Conservation (phyloP, 2,329 filamentous ascomycete genomes). For the Beauveria medogensis region DNA sequence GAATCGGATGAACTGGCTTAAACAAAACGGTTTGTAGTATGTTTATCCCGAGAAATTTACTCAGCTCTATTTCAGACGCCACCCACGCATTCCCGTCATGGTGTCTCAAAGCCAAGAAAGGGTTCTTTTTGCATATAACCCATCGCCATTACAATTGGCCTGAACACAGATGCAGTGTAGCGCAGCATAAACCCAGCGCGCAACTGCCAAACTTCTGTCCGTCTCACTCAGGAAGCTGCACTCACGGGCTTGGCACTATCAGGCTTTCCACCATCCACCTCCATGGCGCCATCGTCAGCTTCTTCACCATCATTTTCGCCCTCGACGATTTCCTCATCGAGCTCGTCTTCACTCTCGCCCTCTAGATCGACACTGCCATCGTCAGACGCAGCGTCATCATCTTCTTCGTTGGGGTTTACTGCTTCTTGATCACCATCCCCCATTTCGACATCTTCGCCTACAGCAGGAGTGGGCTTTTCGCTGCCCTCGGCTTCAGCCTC, state of each 20-base stretch:
- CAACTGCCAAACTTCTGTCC: too few relatives aligned
- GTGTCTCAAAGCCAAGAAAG: background rate
- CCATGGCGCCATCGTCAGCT: constrained; percentile 39
- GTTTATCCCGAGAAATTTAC: background rate
- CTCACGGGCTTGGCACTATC: constrained; percentile 18
- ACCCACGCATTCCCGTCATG: background rate
- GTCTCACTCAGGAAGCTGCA: constrained; percentile 1
- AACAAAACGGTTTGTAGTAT: background rate
- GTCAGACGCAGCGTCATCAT: constrained; percentile 63
- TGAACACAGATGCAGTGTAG: background rate
- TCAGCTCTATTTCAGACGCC: background rate
- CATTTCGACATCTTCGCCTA: constrained; percentile 68
- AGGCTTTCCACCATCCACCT: constrained; percentile 37
- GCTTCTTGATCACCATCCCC: constrained; percentile 53
- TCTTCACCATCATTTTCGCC: constrained; percentile 30
- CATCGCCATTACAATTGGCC: background rate
- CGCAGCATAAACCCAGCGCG: too few relatives aligned
- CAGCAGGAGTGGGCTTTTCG: constrained; percentile 35
- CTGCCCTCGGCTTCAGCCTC: constrained; percentile 46
- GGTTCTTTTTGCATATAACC: background rate
- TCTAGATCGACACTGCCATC: constrained; percentile 74
- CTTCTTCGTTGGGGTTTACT: constrained; percentile 31
- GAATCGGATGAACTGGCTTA: background rate
- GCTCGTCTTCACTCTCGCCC: constrained; percentile 65
- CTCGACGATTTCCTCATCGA: constrained; percentile 47